Conservation (phyloP, 1,139 yeast genomes). For the Yamadazyma atlantica region DNA sequence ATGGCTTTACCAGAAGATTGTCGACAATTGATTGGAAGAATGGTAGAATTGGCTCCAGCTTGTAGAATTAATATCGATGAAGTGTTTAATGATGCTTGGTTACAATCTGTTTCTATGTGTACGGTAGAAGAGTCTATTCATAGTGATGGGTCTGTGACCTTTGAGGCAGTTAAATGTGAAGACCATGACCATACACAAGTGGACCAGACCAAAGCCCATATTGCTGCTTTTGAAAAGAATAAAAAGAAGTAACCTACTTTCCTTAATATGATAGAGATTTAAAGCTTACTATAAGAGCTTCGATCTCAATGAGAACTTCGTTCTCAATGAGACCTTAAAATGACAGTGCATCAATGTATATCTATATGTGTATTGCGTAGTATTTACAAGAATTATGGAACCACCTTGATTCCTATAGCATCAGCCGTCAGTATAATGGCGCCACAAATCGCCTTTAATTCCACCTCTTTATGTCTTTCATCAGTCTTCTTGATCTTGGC, state of each 20-base stretch:
- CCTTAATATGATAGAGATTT: no score
- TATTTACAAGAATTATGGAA: slow-evolving; percentile 38
- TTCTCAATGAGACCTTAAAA: no score
- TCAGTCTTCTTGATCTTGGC: slow-evolving; percentile 93
- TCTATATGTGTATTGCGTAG: neutral
- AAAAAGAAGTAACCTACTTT: slow-evolving; percentile 50
- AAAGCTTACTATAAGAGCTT: no score
- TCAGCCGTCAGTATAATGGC: slow-evolving; percentile 84
- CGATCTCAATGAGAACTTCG: neutral
- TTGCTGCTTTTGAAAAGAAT: slow-evolving; percentile 84
- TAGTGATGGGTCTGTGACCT: slow-evolving; percentile 32
- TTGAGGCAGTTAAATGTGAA: slow-evolving; percentile 38
- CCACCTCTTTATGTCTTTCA: slow-evolving; percentile 69
- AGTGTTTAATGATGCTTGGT: slow-evolving; percentile 79
- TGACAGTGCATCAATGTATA: no score
- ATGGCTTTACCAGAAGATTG: slow-evolving; percentile 71
- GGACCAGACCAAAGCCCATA: slow-evolving; percentile 92
- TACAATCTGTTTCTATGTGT: slow-evolving; percentile 65
- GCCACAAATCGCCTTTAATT: slow-evolving; percentile 75
- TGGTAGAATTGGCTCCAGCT: slow-evolving; percentile 84
- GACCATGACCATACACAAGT: slow-evolving; percentile 86
- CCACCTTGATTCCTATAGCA: slow-evolving; percentile 82
- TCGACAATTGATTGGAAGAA: slow-evolving; percentile 61
- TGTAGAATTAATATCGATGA: slow-evolving; percentile 84
- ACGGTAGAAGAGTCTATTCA: slow-evolving; percentile 46